Conservation (phyloP, 2,329 filamentous ascomycete species). For the Pseudocercospora vitis region DNA sequence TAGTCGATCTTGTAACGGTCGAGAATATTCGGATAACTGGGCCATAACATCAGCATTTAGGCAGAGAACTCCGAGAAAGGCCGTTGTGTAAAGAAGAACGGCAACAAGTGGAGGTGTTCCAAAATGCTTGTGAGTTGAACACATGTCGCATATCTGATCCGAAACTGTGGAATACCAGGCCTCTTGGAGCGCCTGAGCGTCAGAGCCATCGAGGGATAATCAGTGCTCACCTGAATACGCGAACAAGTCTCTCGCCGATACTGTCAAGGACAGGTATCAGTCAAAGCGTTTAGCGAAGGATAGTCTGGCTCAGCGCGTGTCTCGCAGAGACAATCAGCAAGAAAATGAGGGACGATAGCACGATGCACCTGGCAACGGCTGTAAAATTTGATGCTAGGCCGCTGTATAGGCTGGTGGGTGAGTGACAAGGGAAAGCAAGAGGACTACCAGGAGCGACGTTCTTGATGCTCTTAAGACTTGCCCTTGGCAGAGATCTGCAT, state of each 20-base stretch:
- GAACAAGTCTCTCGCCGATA: constrained; percentile 7
- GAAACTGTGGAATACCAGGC: constrained; percentile 1
- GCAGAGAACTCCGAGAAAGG: background rate
- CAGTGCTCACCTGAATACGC: constrained; percentile 20
- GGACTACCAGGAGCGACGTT: background rate
- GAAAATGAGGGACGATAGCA: constrained; percentile 25
- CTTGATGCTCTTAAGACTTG: constrained; percentile 25
- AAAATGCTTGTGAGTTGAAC: constrained; percentile 5
- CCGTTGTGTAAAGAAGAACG: background rate
- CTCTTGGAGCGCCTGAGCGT: background rate
- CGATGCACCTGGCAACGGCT: constrained; percentile 28
- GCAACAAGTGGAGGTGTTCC: background rate
- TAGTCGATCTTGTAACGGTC: constrained; percentile 20
- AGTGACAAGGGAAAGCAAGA: constrained; percentile 9
- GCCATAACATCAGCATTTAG: constrained; percentile 6
- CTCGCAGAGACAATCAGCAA: constrained; percentile 28
- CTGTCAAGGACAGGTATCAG: constrained; percentile 18
- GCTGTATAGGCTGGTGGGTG: constrained; percentile 13
- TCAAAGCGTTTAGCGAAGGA: constrained; percentile 23
- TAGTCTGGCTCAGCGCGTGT: constrained; percentile 25
- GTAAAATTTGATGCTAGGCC: background rate
- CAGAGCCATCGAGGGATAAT: background rate
- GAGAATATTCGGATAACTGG: background rate
- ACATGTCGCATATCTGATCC: constrained; percentile 16
- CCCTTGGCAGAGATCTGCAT: constrained; percentile 28